These are phyloP conservation scores for Gaeumannomyces tritici DNA, from an alignment of 2,329 filamentous ascomycete species.

Conservation along the genomic window DNA sequence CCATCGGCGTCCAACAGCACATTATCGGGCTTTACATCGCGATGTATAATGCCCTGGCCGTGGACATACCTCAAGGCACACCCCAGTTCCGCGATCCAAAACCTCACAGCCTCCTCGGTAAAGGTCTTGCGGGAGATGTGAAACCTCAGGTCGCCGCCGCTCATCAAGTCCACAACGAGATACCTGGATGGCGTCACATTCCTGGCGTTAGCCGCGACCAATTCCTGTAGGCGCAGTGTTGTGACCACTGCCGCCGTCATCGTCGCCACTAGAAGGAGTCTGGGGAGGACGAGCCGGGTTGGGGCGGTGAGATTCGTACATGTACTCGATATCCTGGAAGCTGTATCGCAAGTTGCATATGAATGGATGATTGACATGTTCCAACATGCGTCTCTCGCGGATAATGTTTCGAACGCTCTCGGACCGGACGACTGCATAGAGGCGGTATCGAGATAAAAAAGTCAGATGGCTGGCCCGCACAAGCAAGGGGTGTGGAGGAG, in stretches of 20 bases:
- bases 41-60: conserved; percentile 76
- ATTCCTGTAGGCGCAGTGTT: background rate
- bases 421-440: conserved; percentile 72
- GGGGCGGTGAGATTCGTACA: conserved; percentile 42
- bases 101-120: conserved; percentile 90
- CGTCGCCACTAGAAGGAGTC: background rate
- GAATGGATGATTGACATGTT: conserved; percentile 95
- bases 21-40: conserved; percentile 89
- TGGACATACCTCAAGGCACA: conserved; percentile 87
- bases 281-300: background rate
- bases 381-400: conserved; percentile 92
- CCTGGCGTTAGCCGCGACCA: conserved; percentile 18
- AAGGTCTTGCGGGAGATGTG: conserved; percentile 98
- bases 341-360: conserved; percentile 98
- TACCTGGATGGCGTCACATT: conserved; percentile 62
- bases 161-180: conserved; percentile 97
- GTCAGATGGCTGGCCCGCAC: background rate
- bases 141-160: conserved; percentile 89
- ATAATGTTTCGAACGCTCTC: conserved; percentile 98
- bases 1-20: conserved; percentile 80
- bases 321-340: conserved; percentile 98
- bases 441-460: conserved; percentile 5
- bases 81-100: conserved; percentile 92
- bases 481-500: conserved; percentile 1
- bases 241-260: background rate